A percentile compares a stretch with the other conserved stretches of the same genome.
Evolutionary conservation across 768 basidiomycete genomes (phyloP).

Genomic region (Solioccasus polychromus): DNA sequence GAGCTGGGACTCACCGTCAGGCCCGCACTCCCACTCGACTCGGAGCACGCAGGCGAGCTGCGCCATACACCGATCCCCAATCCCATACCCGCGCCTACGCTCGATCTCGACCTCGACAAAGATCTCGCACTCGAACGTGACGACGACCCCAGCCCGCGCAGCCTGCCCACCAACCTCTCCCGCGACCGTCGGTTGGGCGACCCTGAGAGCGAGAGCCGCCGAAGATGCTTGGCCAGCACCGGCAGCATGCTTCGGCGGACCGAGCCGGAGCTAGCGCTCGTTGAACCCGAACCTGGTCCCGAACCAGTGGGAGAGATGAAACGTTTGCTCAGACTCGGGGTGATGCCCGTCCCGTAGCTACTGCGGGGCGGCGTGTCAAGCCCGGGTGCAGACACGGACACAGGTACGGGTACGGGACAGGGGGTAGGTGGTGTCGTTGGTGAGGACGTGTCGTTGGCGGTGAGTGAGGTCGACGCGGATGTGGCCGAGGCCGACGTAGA

Average conservation of each 20-base stretch:
- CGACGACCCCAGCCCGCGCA: conserved; percentile 22
- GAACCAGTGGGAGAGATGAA: no score
- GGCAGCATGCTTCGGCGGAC: conserved; percentile 30
- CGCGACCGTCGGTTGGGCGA: conserved; percentile 22
- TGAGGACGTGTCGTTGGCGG: conserved; percentile 17
- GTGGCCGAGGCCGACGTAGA: conserved; percentile 15
- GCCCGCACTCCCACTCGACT: conserved; percentile 15
- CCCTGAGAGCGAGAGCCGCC: conserved; percentile 20
- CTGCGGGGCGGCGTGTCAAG: conserved; percentile 2
- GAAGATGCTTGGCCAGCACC: conserved; percentile 24
- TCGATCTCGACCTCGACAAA: background rate
- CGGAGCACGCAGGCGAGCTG: conserved; percentile 18
- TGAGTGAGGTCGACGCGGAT: conserved; percentile 24
- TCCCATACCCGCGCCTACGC: conserved; percentile 1
- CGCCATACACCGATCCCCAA: conserved; percentile 5
- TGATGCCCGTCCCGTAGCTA: background rate
- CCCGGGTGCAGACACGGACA: background rate
- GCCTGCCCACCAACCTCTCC: conserved; percentile 20
- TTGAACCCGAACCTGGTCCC: no score
- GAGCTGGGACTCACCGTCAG: conserved; percentile 7
- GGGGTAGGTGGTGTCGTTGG: conserved; percentile 30
- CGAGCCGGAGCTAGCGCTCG: no score
- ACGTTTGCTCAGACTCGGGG: no score
- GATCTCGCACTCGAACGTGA: background rate
- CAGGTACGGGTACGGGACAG: background rate